Conservation (phyloP, 768 basidiomycete genomes). For the Cystofilobasidium capitatum region DNA sequence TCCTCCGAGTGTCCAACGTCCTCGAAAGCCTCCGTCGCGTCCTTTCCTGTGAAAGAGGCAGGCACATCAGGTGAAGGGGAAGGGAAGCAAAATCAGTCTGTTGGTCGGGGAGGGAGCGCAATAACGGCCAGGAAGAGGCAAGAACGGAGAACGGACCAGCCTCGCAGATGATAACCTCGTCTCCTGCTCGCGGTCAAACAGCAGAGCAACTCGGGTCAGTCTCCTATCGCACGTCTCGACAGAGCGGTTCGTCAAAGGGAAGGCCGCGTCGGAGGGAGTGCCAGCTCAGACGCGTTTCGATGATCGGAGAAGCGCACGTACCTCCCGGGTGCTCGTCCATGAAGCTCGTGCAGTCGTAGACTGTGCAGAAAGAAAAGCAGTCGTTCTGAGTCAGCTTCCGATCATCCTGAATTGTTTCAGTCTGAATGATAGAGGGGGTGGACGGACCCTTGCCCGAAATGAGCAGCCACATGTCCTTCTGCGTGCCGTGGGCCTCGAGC, state of each 20-base stretch:
- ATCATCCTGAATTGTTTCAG: neutral
- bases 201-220: neutral
- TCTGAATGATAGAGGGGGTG: neutral
- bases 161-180: conserved; percentile 92
- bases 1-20: conserved; percentile 99
- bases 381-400: neutral
- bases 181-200: conserved; percentile 46
- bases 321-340: conserved; percentile 28
- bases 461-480: conserved; percentile 24
- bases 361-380: neutral
- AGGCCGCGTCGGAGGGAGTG: neutral
- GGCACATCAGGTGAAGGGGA: neutral
- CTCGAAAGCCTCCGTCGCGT: conserved; percentile 97
- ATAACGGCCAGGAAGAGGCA: neutral
- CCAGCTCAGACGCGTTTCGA: neutral
- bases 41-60: conserved; percentile 36
- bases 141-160: conserved; percentile 43
- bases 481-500: conserved; percentile 22
- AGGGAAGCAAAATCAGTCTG: neutral
- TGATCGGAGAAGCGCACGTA: neutral
- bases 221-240: no score
- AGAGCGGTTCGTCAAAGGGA: no score
- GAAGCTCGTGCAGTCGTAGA: conserved; percentile 26
- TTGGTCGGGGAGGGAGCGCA: neutral
- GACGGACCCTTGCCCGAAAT: conserved; percentile 24